Base-by-base conservation (phyloP, 73 alveolate genomes). In the Paramecium tetraurelia region DNA sequence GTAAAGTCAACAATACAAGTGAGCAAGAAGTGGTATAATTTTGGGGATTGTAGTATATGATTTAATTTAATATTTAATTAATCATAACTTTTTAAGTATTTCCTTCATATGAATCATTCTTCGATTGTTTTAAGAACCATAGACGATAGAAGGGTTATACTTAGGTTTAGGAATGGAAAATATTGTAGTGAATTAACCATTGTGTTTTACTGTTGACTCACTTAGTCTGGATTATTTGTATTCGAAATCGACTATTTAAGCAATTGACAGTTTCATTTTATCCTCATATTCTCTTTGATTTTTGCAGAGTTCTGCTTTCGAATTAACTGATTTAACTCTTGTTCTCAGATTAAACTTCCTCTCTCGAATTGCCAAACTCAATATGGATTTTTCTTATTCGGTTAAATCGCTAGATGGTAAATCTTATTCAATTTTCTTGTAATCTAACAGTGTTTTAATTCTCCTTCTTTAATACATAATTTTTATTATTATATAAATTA, bases 1-100 rank as follows among this genome's bases (percentile, higher is more conserved):
- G 18, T 18, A 7, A 8, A 53, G 22, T 2, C 9, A 53, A 48
- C 5, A 48, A 48, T 7, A 44, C 7, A 44, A 44, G 0, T 44
- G 58, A 44, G 14, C 11, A 44, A 12, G 1, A 48, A 48, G 16
- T 8, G 9, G 12, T 11, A 16, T 27, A 1, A 27, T 18, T 18
- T 53, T 53, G 21, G 0, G 33, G 31, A 18, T 53, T n/a, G 33
- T 53, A 53, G 69, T 53, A 53, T 53, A 53, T 53, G 69, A 53
- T 33, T 31, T 63, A 31, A 63, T 22, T 63, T 31, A 63, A 27
- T 27, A 63, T 40, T 63, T 27, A 31, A 63, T 27, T 63, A 4
- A 63, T 63, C 84, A 63, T 31, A 63, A 41, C 46, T 63, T 63
- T 63, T 63, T 63, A 63, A 63, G 84, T 63, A 63, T 63, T 24